Evolutionary conservation across 2,329 filamentous ascomycete genomes (phyloP).

Genomic region (Hypoxylon sp.): DNA sequence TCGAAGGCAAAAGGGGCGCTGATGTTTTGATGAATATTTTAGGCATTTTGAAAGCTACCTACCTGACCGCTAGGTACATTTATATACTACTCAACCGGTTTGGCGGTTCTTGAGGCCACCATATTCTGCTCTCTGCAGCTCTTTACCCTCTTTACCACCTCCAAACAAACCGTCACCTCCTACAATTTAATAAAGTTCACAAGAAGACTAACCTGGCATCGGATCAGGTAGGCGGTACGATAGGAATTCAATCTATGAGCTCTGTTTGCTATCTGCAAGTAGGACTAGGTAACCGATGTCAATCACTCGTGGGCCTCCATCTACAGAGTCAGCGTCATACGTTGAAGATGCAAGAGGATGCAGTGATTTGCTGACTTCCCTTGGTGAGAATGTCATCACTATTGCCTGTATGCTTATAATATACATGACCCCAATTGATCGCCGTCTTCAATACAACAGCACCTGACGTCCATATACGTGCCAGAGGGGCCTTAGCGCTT

Average conservation of each 20-base stretch:
- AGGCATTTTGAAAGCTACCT: too few relatives aligned
- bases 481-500: constrained; percentile 11
- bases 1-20: neutral
- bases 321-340: neutral
- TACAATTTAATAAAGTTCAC: neutral
- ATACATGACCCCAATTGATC: neutral
- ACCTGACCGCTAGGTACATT: too few relatives aligned
- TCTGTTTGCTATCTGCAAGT: neutral
- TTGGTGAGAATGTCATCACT: neutral
- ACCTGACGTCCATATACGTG: neutral
- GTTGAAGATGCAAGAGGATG: neutral
- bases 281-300: too few relatives aligned
- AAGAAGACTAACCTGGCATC: neutral
- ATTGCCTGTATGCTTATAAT: neutral
- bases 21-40: neutral
- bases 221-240: neutral
- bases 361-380: neutral
- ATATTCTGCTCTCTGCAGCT: too few relatives aligned
- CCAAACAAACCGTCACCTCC: neutral
- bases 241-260: neutral
- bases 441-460: neutral
- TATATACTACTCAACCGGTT: too few relatives aligned
- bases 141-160: too few relatives aligned
- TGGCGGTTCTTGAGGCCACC: too few relatives aligned
- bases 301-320: too few relatives aligned